Conservation (phyloP, 2,329 filamentous ascomycete species). For the Pyrenochaeta sp. region DNA sequence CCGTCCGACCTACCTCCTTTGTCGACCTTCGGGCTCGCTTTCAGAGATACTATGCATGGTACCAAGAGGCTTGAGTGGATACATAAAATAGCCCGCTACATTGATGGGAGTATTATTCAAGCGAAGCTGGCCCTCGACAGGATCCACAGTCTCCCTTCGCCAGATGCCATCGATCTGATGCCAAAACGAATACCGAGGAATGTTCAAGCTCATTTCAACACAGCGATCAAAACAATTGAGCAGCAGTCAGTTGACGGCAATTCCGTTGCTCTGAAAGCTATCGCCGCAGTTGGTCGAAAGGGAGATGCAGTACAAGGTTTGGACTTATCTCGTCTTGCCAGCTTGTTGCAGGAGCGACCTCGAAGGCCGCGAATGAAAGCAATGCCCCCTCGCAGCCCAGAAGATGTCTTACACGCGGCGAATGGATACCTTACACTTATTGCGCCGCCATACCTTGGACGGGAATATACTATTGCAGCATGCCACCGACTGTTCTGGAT, state of each 20-base stretch:
- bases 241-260: background rate
- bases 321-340: conserved; percentile 6
- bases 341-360: conserved; percentile 4
- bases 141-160: conserved; percentile 8
- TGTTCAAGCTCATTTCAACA: conserved; percentile 6
- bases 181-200: conserved; percentile 7
- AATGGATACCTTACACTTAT: conserved; percentile 9
- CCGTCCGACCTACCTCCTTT: conserved; percentile 14
- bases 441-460: background rate
- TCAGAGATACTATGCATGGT: conserved; percentile 1
- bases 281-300: conserved; percentile 7
- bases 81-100: conserved; percentile 2
- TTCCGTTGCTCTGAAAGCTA: conserved; percentile 9
- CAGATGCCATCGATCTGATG: conserved; percentile 3
- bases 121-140: conserved; percentile 16
- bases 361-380: background rate
- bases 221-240: conserved; percentile 2
- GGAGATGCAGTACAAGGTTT: conserved; percentile 1
- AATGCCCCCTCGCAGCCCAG: conserved; percentile 5
- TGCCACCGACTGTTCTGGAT: conserved; percentile 4
- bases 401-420: conserved; percentile 6
- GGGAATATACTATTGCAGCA: conserved; percentile 4
- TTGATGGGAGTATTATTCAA: conserved; percentile 9
- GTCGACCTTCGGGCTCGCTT: conserved; percentile 16
- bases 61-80: conserved; percentile 6